Base-by-base conservation (phyloP, 305 asterid species). In the Caryopteris hybrid region DNA sequence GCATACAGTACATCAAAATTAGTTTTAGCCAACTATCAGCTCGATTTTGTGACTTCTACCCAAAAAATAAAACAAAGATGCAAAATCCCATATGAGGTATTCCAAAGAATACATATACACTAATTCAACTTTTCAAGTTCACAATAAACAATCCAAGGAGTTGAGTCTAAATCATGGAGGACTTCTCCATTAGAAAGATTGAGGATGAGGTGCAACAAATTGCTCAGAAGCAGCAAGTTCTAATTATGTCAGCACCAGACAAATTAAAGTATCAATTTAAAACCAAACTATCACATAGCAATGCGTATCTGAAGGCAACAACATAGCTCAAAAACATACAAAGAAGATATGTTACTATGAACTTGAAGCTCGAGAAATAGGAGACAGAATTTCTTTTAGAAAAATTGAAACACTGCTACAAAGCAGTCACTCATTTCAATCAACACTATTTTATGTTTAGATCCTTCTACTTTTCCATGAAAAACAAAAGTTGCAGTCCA, bases 341-440 rank as follows among this genome's bases (percentile, higher is more conserved):
- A 69, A 46, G 14, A 33, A 13, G 27, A 20, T 22, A 33, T 18
- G 34, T 38, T 18, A 16, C 21, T 14, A 58, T 20, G 29, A 33
- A 45, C 41, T 43, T 29, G 39, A 57, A 68, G 50, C 66, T 57
- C 60, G n/a, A 68, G 22, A 29, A 54, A n/a, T n/a, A n/a, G n/a
- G n/a, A n/a, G n/a, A n/a, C n/a, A n/a, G n/a, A n/a, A n/a, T n/a
- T 31, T 31, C 6, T 10, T 17, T 45, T 17, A 1, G 13, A 62
- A 27, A 1, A 16, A 17, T 10, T 62, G 27, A 54, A 61, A 46
- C 46, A 48, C 55, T 48, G 23, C 45, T 4, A 38, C 21, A 41
- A 5, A 47, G 48, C 12, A 29, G 20, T 20, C 14, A 3, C 48
- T 48, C 14, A 42, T 63, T 64, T 31, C 39, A 46, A 29, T 3